A percentile compares a stretch with the other conserved stretches of the same genome.
phyloP scores from a whole-genome alignment of 805 yeast species.

The Kuraishia molischiana region DNA sequence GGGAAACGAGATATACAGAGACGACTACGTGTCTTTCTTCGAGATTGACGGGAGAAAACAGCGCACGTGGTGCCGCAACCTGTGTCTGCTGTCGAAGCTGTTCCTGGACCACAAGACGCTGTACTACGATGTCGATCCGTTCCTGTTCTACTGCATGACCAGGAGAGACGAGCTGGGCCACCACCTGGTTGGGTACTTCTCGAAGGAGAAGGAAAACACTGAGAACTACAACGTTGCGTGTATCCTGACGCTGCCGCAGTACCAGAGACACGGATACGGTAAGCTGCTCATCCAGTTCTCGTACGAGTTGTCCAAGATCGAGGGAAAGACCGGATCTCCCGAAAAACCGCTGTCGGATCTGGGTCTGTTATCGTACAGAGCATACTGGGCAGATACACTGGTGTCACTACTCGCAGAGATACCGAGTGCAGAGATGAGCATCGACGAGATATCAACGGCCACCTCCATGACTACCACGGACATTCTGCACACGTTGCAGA shows the following conservation, averaged over 20 bases:
- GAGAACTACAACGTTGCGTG: conserved; percentile 96
- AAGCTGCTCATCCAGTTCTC: conserved; percentile 87
- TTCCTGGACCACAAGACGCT: conserved; percentile 94
- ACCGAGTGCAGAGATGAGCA: conserved; percentile 40
- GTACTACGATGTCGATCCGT: conserved; percentile 97
- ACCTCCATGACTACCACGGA: conserved; percentile 97
- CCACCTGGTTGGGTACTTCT: conserved; percentile 92
- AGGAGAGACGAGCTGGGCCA: conserved; percentile 83
- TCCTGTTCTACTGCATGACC: conserved; percentile 93
- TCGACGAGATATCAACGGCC: conserved; percentile 78
- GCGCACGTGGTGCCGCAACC: conserved; percentile 93
- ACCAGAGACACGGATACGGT: conserved; percentile 93
- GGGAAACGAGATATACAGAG: conserved; percentile 94
- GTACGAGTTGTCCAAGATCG: conserved; percentile 81
- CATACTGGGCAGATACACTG: conserved; percentile 91
- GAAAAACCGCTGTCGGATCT: conserved; percentile 95
- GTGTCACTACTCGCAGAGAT: conserved; percentile 59
- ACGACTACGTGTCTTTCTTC: conserved; percentile 86
- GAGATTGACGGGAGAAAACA: conserved; percentile 97
- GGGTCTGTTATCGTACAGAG: conserved; percentile 88
- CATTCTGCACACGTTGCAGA: conserved; percentile 85
- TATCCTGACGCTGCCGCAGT: conserved; percentile 91
- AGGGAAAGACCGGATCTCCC: conserved; percentile 89
- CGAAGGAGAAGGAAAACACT: conserved; percentile 94
- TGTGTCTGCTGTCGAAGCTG: conserved; percentile 81